Base-by-base conservation (phyloP, 129 eudicot genomes). In the Tagetes erecta region DNA sequence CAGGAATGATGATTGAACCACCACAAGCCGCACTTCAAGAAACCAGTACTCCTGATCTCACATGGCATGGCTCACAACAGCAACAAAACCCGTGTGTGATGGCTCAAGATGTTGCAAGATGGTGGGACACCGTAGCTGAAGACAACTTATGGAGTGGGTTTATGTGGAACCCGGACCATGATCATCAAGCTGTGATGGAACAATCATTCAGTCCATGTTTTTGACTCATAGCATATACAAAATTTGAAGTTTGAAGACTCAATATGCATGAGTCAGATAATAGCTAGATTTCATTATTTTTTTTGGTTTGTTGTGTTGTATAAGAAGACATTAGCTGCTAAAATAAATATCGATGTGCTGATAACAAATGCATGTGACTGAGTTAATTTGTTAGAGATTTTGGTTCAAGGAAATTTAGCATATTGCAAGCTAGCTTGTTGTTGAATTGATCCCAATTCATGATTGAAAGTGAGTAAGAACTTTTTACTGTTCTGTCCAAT, bases 141-240 rank as follows among this genome's bases (percentile, higher is more conserved):
- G 88, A 81, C 53, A 71, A 78, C 38, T 57, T 81, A 53, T 87
- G 88, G 88, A 82, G 87, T 73, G 55, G 83, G 27, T 80, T 79
- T 52, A 41, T 84, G 30, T 84, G 88, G 92, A 84, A 84, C 67
- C 55, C 42, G 6, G 86, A 74, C n/a, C 79, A 37, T 55, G 78
- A 64, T 72, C 35, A 53, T 44, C 69, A 72, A 72, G 60, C 44
- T 65, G 60, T 53, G 34, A 45, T 72, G 20, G 78, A 79, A 64
- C 83, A 79, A 55, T 66, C 78, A 36, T 64, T 68, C 57, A 69
- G 49, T 77, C 58, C 81, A 57, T 77, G 81, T 57, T 77, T 34
- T 57, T 77, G 42, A 76, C 9, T 67, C 44, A 39, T 9, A 20
- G 33, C 12, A 35, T 41, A 4, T 72, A 64, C 39, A 50, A 11